These are phyloP conservation scores for Rhodotorula sp. DNA, from an alignment of 1,284 basidiomycete species.

Conservation along the genomic window DNA sequence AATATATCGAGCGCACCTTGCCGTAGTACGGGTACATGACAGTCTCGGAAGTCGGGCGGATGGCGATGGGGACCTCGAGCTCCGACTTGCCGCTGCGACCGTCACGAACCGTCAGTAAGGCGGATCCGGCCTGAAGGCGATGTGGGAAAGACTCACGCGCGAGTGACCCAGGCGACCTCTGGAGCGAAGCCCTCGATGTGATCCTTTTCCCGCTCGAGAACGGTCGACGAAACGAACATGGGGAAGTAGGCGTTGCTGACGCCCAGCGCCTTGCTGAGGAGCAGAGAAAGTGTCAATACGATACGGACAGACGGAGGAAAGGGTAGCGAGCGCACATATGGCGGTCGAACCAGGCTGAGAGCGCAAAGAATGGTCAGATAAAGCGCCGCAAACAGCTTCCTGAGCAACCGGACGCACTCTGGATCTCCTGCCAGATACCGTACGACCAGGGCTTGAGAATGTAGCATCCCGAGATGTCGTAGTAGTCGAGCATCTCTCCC, in stretches of 20 bases:
- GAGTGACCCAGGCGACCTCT: slow-evolving; percentile 98
- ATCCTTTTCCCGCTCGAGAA: slow-evolving; percentile 95
- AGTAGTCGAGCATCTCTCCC: slow-evolving; percentile 99
- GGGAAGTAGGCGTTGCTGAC: slow-evolving; percentile 99
- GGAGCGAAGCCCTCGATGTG: slow-evolving; percentile 99
- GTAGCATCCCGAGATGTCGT: slow-evolving; percentile 97
- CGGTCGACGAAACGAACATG: slow-evolving; percentile 93
- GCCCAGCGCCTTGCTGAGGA: slow-evolving; percentile 83
- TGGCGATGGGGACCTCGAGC: slow-evolving; percentile 94
- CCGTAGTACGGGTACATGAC: slow-evolving; percentile 48
- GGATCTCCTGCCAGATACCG: slow-evolving; percentile 94
- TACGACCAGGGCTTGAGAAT: slow-evolving; percentile 98
- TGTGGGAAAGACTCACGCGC: slow-evolving; percentile 64
- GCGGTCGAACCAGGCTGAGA: slow-evolving; percentile 82
- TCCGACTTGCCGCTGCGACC: slow-evolving; percentile 75
- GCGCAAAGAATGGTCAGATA: not conserved
- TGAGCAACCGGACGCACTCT: slow-evolving; percentile 58
- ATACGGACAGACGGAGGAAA: not conserved
- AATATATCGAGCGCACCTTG: slow-evolving; percentile 39
- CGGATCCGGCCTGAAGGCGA: not conserved
- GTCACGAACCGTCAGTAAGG: not conserved
- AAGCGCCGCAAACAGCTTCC: not conserved
- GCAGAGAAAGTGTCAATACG: slow-evolving; percentile 41
- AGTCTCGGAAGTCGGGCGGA: slow-evolving; percentile 89
- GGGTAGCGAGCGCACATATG: slow-evolving; percentile 37